Percentiles rank a stretch among this genome's conserved stretches.
phyloP scores from a whole-genome alignment of 352 stramenopile species.

The Phytophthora niederhauseri region DNA sequence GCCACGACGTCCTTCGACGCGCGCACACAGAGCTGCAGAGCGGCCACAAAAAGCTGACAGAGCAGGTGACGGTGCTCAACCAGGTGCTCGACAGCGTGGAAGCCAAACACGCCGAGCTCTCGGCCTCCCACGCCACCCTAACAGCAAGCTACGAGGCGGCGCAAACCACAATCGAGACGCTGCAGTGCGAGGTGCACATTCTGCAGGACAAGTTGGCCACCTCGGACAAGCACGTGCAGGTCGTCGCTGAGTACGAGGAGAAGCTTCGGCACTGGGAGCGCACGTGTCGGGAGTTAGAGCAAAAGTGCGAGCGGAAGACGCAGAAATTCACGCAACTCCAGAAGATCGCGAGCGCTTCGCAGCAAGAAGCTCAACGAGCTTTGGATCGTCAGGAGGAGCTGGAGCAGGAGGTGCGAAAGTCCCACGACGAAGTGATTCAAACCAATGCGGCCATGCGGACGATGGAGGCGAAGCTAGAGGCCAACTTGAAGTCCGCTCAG shows the following conservation, averaged over 20 bases:
- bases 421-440: conserved; percentile 58
- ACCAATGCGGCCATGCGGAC: conserved; percentile 49
- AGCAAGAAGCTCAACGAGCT: conserved; percentile 29
- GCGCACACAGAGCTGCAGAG: conserved; percentile 38
- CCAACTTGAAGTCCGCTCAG: conserved; percentile 31
- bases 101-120: conserved; percentile 42
- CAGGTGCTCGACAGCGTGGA: conserved; percentile 45
- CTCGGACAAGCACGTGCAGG: conserved; percentile 26
- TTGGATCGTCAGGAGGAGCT: conserved; percentile 35
- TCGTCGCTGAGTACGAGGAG: conserved; percentile 46
- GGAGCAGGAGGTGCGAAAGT: conserved; percentile 41
- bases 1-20: conserved; percentile 40
- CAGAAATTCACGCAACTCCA: conserved; percentile 30
- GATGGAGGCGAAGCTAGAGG: conserved; percentile 55
- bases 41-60: conserved; percentile 31
- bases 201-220: conserved; percentile 38
- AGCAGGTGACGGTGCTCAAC: conserved; percentile 49
- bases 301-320: conserved; percentile 27
- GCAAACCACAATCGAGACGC: conserved; percentile 36
- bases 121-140: conserved; percentile 35
- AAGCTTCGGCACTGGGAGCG: conserved; percentile 48
- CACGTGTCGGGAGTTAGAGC: conserved; percentile 38
- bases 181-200: conserved; percentile 39
- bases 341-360: conserved; percentile 29
- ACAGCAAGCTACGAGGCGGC: conserved; percentile 36